These are phyloP conservation scores for Achlya hypogyna DNA, from an alignment of 352 stramenopile species.

Conservation along the genomic window DNA sequence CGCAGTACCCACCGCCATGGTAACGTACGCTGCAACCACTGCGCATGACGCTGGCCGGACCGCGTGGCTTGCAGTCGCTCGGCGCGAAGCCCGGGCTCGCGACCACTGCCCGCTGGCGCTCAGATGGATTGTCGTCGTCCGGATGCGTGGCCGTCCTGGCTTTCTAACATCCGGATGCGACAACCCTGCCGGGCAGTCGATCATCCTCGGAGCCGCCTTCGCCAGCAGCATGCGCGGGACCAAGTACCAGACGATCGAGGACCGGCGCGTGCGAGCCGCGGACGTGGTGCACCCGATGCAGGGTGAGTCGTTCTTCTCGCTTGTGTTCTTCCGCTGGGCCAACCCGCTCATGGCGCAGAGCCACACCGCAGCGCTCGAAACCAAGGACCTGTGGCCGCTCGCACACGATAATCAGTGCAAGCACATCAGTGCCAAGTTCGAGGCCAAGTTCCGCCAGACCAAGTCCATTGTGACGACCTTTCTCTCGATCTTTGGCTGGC, in stretches of 20 bases:
- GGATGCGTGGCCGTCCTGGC: neutral
- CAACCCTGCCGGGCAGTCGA: no score
- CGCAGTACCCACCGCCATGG: no score
- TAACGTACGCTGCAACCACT: no score
- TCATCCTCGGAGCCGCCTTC: neutral
- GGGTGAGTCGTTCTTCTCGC: conserved; percentile 3
- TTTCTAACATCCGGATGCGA: neutral
- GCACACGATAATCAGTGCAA: neutral
- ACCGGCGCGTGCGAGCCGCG: neutral
- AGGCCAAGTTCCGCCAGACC: conserved; percentile 16
- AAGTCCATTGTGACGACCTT: conserved; percentile 17
- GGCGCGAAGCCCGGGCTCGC: no score
- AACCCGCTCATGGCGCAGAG: conserved; percentile 5
- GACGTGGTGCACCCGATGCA: conserved; percentile 1
- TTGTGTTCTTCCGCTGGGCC: conserved; percentile 15
- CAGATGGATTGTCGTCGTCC: neutral
- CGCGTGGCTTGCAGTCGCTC: no score
- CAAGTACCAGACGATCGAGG: conserved; percentile 7
- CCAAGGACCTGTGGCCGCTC: conserved; percentile 6
- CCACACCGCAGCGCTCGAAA: neutral
- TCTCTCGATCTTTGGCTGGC: conserved; percentile 20
- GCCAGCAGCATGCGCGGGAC: neutral
- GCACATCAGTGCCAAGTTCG: conserved; percentile 11
- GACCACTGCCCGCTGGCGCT: neutral
- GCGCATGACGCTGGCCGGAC: no score